phyloP scores from a whole-genome alignment of 1,284 basidiomycete species.

The Ceratobasidium papillatum region DNA sequence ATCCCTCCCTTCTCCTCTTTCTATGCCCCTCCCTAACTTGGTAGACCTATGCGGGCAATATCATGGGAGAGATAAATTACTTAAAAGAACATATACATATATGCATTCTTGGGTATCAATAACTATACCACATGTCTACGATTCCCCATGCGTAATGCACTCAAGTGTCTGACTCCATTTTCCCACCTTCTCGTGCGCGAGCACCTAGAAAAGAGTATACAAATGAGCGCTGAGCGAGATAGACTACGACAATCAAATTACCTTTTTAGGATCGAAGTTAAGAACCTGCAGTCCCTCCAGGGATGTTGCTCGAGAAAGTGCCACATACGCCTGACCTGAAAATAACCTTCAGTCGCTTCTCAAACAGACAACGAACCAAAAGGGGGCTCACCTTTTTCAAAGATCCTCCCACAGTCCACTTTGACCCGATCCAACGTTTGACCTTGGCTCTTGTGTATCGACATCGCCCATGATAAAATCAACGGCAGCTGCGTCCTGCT shows the following conservation, averaged over 20 bases:
- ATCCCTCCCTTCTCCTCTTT: too few species aligned
- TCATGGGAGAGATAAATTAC: background rate
- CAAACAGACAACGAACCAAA: background rate
- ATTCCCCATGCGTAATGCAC: conserved; percentile 48
- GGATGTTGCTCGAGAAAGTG: conserved; percentile 92
- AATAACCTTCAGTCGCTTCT: background rate
- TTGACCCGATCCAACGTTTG: conserved; percentile 88
- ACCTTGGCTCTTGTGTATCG: conserved; percentile 94
- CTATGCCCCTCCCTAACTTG: too few species aligned
- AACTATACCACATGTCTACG: background rate
- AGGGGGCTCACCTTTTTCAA: conserved; percentile 79
- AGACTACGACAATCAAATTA: conserved; percentile 51
- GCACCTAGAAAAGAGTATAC: conserved; percentile 58
- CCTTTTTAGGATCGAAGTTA: conserved; percentile 85
- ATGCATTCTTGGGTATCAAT: background rate
- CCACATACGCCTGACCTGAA: conserved; percentile 91
- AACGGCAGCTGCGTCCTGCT: conserved; percentile 67
- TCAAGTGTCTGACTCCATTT: conserved; percentile 72
- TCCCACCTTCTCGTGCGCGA: conserved; percentile 62
- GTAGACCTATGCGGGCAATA: background rate
- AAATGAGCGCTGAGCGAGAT: background rate
- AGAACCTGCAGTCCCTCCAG: conserved; percentile 91
- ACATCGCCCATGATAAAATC: conserved; percentile 93
- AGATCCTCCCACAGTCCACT: conserved; percentile 80
- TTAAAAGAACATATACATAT: background rate